phyloP scores from a whole-genome alignment of 2,329 filamentous ascomycete species.

The Ophiocordyceps camponoti-saundersi region DNA sequence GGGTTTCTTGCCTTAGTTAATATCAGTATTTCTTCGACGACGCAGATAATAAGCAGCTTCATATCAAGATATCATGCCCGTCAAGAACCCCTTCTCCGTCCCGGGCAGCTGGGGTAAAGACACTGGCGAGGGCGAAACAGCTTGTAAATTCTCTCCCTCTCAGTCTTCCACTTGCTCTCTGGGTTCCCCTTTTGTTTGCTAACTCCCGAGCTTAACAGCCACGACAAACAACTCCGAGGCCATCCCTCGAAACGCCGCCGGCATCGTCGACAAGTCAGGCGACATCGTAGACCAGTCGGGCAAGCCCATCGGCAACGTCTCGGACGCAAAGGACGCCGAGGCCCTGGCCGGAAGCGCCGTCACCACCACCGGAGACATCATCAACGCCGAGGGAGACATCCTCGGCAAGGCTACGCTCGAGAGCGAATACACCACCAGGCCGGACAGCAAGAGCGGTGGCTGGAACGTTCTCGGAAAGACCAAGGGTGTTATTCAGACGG shows the following conservation, averaged over 20 bases:
- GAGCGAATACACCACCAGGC: conserved; percentile 22
- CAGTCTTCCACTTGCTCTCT: not conserved
- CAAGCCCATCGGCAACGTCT: conserved; percentile 23
- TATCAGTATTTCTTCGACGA: too few species aligned
- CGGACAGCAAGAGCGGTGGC: conserved; percentile 11
- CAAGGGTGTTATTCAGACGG: conserved; percentile 9
- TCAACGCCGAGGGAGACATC: conserved; percentile 12
- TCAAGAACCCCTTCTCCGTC: not conserved
- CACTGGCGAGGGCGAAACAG: not conserved
- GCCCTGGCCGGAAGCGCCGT: conserved; percentile 24
- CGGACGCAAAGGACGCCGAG: conserved; percentile 19
- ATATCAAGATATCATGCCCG: not conserved
- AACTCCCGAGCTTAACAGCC: not conserved
- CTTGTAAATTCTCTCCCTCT: not conserved
- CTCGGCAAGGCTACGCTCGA: conserved; percentile 23
- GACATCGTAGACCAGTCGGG: conserved; percentile 26
- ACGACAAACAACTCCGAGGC: conserved; percentile 7
- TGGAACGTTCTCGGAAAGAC: conserved; percentile 14
- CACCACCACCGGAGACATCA: conserved; percentile 10
- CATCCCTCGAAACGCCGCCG: conserved; percentile 19
- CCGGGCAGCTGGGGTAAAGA: not conserved
- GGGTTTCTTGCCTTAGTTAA: too few species aligned
- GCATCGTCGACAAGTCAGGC: conserved; percentile 25
- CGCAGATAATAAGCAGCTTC: too few species aligned
- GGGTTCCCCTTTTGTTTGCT: not conserved